Conservation (phyloP, 1,139 yeast species). For the Yamadazyma conglobata region DNA sequence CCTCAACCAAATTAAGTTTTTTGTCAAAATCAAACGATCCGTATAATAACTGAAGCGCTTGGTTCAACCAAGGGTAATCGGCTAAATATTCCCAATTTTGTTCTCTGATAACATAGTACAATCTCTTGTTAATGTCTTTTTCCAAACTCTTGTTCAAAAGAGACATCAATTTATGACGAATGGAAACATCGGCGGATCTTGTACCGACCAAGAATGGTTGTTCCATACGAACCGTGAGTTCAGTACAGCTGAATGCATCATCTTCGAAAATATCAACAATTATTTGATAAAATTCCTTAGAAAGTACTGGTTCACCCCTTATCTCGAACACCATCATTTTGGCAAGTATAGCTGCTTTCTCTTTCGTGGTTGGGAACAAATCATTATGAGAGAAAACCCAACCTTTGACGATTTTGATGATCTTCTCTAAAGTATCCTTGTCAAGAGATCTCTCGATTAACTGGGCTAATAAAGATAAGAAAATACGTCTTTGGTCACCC, state of each 20-base stretch:
- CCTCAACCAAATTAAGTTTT: constrained; percentile 39
- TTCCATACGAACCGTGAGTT: constrained; percentile 91
- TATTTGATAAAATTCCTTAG: constrained; percentile 79
- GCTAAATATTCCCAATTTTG: constrained; percentile 97
- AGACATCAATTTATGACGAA: constrained; percentile 75
- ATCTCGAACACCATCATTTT: constrained; percentile 94
- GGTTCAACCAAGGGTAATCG: constrained; percentile 93
- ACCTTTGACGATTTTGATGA: constrained; percentile 71
- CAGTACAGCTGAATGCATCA: constrained; percentile 75
- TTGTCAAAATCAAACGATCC: constrained; percentile 66
- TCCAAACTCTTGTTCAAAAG: constrained; percentile 82
- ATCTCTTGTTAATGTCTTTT: constrained; percentile 69
- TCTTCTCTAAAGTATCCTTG: constrained; percentile 67
- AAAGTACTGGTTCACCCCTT: constrained; percentile 77
- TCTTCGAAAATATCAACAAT: constrained; percentile 87
- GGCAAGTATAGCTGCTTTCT: constrained; percentile 89
- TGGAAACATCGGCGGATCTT: constrained; percentile 69
- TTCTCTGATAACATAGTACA: constrained; percentile 81
- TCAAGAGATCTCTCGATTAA: constrained; percentile 87
- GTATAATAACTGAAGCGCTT: constrained; percentile 81
- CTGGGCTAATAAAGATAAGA: constrained; percentile 81
- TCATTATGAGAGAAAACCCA: constrained; percentile 90
- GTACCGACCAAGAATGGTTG: constrained; percentile 97
- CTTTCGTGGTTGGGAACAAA: constrained; percentile 91
- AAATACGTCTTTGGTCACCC: constrained; percentile 91